A percentile compares a stretch with the other conserved stretches of the same genome.
These are phyloP conservation scores for Phascolomyces articulosus DNA, from an alignment of 371 early-diverging fungal species.

Conservation along the genomic window DNA sequence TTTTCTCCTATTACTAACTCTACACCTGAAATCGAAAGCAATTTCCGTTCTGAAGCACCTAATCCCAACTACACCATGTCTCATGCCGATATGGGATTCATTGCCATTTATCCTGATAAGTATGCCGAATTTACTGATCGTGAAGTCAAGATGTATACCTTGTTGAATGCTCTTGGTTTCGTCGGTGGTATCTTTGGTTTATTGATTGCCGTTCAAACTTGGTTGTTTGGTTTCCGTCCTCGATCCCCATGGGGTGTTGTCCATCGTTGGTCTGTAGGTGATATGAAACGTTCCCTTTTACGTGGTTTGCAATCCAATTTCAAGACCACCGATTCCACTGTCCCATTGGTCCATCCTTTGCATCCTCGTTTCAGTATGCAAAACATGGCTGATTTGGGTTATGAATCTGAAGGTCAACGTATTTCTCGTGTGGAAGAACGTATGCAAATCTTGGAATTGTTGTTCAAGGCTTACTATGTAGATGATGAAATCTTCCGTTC, in stretches of 20 bases:
- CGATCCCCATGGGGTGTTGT: slow-evolving; percentile 55
- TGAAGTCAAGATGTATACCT: slow-evolving; percentile 53
- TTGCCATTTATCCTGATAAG: slow-evolving; percentile 34
- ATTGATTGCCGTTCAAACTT: slow-evolving; percentile 42
- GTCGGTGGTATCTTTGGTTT: slow-evolving; percentile 57
- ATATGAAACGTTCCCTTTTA: slow-evolving; percentile 44
- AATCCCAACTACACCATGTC: slow-evolving; percentile 37
- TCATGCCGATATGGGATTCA: slow-evolving; percentile 38
- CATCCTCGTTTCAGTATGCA: slow-evolving; percentile 45
- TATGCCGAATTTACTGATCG: slow-evolving; percentile 33
- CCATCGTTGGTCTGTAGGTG: slow-evolving; percentile 53
- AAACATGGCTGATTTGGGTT: slow-evolving; percentile 24
- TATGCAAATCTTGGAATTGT: slow-evolving; percentile 33
- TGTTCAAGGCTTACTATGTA: slow-evolving; percentile 45
- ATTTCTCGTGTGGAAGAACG: slow-evolving; percentile 35
- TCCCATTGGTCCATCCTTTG: slow-evolving; percentile 52
- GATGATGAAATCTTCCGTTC: slow-evolving; percentile 49
- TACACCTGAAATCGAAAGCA: slow-evolving; percentile 45
- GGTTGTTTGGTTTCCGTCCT: slow-evolving; percentile 55
- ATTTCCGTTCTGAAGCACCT: slow-evolving; percentile 44
- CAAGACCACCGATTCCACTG: slow-evolving; percentile 43
- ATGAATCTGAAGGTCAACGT: slow-evolving; percentile 29
- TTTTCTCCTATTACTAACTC: slow-evolving; percentile 48
- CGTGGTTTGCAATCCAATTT: slow-evolving; percentile 43
- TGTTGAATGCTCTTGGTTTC: slow-evolving; percentile 52